Conservation (phyloP, 1,284 basidiomycete species). For the Veloboletus limbatus region DNA sequence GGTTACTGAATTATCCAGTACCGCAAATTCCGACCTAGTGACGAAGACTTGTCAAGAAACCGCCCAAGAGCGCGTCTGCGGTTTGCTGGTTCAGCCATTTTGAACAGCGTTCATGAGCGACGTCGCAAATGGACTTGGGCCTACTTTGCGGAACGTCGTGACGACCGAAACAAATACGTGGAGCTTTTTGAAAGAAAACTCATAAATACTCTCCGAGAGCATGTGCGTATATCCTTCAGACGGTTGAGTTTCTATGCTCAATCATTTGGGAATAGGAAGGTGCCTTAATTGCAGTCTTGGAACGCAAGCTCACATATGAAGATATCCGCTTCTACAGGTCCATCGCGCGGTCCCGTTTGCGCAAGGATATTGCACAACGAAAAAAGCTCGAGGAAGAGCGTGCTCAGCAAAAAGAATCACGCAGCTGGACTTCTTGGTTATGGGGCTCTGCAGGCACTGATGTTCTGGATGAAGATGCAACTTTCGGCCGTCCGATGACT, state of each 20-base stretch:
- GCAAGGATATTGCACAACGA: constrained; percentile 77
- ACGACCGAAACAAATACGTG: constrained; percentile 85
- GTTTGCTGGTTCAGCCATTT: constrained; percentile 84
- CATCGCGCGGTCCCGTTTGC: constrained; percentile 86
- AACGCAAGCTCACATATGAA: constrained; percentile 86
- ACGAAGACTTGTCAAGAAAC: constrained; percentile 63
- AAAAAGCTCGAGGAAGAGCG: constrained; percentile 71
- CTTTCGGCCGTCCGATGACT: constrained; percentile 72
- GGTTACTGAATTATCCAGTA: constrained; percentile 51
- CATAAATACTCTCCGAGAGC: constrained; percentile 50
- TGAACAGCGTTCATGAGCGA: constrained; percentile 84
- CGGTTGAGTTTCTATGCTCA: constrained; percentile 11
- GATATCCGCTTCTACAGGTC: constrained; percentile 98
- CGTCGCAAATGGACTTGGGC: constrained; percentile 90
- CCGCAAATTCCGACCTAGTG: constrained; percentile 71
- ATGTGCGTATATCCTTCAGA: constrained; percentile 33
- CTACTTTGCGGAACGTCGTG: constrained; percentile 85
- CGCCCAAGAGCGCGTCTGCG: constrained; percentile 71
- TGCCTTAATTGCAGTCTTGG: constrained; percentile 63
- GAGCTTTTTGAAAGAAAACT: constrained; percentile 82
- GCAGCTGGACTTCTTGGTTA: constrained; percentile 82
- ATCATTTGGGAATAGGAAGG: constrained; percentile 49
- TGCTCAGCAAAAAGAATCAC: constrained; percentile 47
- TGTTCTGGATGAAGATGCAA: constrained; percentile 44
- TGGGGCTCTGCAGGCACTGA: constrained; percentile 65